Evolutionary conservation across 73 alveolate species (phyloP), one percentile per base, ranked within the genome.

Genomic region (Paramecium tetraurelia): DNA sequence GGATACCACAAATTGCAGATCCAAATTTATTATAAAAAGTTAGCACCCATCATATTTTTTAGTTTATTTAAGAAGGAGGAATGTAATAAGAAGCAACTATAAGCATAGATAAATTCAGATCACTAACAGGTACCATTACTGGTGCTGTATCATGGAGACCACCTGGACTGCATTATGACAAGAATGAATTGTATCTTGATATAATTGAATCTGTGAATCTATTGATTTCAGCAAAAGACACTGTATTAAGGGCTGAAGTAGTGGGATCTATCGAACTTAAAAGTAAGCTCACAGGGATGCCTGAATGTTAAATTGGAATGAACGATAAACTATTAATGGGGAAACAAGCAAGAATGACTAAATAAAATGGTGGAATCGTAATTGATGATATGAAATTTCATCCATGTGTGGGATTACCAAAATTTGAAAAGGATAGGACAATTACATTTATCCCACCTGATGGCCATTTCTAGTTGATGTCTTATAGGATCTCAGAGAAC

Each of bases 361-460:
- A 44, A 44, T 36, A 92, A 27, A 95, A 93, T 36, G 86, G 89
- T 31, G 99, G 99, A 63, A 97, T 96, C 11, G 89, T 95, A n/a
- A 97, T 96, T 33, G 93, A 92, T 31, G 88, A 97, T 93, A 89
- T 97, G 68, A 96, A 96, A 86, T 98, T 96, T 95, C 99, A 98
- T 86, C 12, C 21, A 86, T 98, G 99, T 70, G 99, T 98, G 5
- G 92, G 96, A 69, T 96, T 98, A 22, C 96, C 98, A 38, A 95
- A 97, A 87, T 97, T 95, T 95, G 99, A 98, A 71, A 95, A 97
- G 71, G 99, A 97, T 58, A 90, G 99, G 76, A 94, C 99, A n/a
- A 98, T 97, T 40, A 98, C 99, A 27, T 98, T 98, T 85, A 93
- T 96, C 68, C 99, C 99, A n/a, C 99, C 99, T 41, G 99, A 98